phyloP scores from a whole-genome alignment of 2,329 filamentous ascomycete genomes.

The Zasmidium angulare region DNA sequence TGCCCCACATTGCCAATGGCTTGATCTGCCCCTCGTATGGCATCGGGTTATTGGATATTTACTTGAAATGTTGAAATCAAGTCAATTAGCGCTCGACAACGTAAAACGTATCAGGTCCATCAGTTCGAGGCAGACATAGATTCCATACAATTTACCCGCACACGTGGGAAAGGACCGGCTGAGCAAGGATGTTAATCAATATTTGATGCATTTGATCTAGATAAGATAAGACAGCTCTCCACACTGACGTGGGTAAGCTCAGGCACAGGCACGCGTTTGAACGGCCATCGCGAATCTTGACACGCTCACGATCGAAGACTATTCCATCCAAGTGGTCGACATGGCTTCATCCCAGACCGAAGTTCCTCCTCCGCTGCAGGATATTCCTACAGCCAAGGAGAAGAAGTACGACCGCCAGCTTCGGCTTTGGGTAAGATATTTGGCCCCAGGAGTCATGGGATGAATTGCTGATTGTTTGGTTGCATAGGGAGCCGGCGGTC shows the following conservation, averaged over 20 bases:
- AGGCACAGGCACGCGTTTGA: background rate
- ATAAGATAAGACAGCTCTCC: too few relatives aligned
- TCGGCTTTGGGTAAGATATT: conserved; percentile 66
- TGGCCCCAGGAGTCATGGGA: background rate
- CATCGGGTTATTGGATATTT: too few relatives aligned
- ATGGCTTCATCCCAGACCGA: conserved; percentile 27
- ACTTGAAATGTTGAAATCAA: too few relatives aligned
- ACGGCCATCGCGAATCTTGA: background rate
- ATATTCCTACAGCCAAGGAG: conserved; percentile 56
- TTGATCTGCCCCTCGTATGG: too few relatives aligned
- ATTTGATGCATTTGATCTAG: too few relatives aligned
- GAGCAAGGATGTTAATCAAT: too few relatives aligned
- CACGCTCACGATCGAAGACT: background rate
- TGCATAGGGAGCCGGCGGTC: conserved; percentile 71
- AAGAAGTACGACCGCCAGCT: conserved; percentile 91
- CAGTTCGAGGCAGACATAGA: too few relatives aligned
- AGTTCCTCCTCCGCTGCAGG: conserved; percentile 49
- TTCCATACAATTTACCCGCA: too few relatives aligned
- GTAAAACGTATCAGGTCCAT: too few relatives aligned
- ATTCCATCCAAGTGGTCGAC: background rate
- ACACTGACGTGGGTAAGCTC: too few relatives aligned
- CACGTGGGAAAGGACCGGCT: too few relatives aligned
- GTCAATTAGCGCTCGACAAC: too few relatives aligned
- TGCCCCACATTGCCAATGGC: background rate
- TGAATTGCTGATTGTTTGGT: background rate